Evolutionary conservation across 2,329 filamentous ascomycete genomes (phyloP).

Genomic region (Microdochium trichocladiopsis): DNA sequence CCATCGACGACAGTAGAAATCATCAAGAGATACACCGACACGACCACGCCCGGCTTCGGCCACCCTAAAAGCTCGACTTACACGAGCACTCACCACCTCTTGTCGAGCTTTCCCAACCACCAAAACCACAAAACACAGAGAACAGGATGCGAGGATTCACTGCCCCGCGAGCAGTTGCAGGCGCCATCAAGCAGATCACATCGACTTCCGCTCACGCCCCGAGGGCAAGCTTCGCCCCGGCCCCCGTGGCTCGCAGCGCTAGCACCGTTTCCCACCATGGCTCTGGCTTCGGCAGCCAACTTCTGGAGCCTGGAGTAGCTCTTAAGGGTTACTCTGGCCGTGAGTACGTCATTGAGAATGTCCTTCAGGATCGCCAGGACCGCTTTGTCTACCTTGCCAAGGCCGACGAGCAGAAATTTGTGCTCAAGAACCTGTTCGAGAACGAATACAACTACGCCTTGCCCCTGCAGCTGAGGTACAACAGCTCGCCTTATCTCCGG

Average conservation of each 20-base stretch:
- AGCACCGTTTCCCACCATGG: constrained; percentile 1
- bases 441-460: constrained; percentile 25
- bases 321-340: constrained; percentile 21
- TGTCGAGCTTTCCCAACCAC: too few relatives aligned
- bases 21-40: not conserved
- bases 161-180: not conserved
- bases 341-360: constrained; percentile 22
- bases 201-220: not conserved
- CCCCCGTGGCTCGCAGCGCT: not conserved
- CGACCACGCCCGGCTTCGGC: not conserved
- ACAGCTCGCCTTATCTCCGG: constrained; percentile 26
- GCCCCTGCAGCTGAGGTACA: constrained; percentile 20
- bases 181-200: not conserved
- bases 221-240: not conserved
- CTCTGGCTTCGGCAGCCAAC: constrained; percentile 5
- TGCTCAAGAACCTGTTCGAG: constrained; percentile 23
- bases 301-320: constrained; percentile 18
- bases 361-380: constrained; percentile 24
- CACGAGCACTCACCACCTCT: not conserved
- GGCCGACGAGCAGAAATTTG: constrained; percentile 24
- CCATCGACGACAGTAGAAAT: not conserved
- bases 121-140: not conserved
- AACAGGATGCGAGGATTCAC: not conserved
- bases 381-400: constrained; percentile 25
- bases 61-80: not conserved